A percentile compares a stretch with the other conserved stretches of the same genome.
phyloP scores from a whole-genome alignment of 2,329 filamentous ascomycete species.

The Zasmidium cellare region DNA sequence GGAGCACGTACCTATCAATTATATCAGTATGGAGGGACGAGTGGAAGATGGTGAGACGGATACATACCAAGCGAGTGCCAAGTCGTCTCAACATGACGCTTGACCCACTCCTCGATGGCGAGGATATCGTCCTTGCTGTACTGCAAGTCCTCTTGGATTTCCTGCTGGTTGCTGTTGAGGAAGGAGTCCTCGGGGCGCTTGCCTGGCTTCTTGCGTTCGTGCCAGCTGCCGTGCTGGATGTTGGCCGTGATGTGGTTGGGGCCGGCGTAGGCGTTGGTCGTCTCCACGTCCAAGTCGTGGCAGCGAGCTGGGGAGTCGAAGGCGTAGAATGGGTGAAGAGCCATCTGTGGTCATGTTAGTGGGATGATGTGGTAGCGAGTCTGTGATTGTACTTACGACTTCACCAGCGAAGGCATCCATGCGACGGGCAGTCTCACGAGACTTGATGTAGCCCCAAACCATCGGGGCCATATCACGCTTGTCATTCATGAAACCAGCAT shows the following conservation, averaged over 20 bases:
- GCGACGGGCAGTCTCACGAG: slow-evolving; percentile 73
- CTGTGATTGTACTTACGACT: slow-evolving; percentile 42
- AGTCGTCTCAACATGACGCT: slow-evolving; percentile 72
- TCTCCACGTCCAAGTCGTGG: slow-evolving; percentile 71
- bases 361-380: not conserved
- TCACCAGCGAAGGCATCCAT: slow-evolving; percentile 79
- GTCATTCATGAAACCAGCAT: slow-evolving; percentile 74
- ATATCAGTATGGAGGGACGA: not conserved
- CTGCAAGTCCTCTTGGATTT: slow-evolving; percentile 62
- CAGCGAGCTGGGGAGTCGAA: slow-evolving; percentile 70
- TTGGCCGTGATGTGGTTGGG: slow-evolving; percentile 70
- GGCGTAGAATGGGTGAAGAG: slow-evolving; percentile 61
- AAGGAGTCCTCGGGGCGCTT: slow-evolving; percentile 50
- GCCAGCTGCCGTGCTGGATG: slow-evolving; percentile 62
- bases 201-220: slow-evolving; percentile 45
- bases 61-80: slow-evolving; percentile 60
- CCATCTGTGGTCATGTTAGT: slow-evolving; percentile 4
- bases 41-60: not conserved
- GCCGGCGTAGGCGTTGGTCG: slow-evolving; percentile 74
- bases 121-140: slow-evolving; percentile 65
- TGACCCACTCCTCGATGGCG: slow-evolving; percentile 65
- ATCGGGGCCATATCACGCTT: slow-evolving; percentile 81
- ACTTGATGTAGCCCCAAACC: slow-evolving; percentile 84
- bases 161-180: slow-evolving; percentile 65
- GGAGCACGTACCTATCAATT: slow-evolving; percentile 61